Base-by-base conservation (phyloP, 2,329 filamentous ascomycete species). In the Scleromitrula shiraiana region DNA sequence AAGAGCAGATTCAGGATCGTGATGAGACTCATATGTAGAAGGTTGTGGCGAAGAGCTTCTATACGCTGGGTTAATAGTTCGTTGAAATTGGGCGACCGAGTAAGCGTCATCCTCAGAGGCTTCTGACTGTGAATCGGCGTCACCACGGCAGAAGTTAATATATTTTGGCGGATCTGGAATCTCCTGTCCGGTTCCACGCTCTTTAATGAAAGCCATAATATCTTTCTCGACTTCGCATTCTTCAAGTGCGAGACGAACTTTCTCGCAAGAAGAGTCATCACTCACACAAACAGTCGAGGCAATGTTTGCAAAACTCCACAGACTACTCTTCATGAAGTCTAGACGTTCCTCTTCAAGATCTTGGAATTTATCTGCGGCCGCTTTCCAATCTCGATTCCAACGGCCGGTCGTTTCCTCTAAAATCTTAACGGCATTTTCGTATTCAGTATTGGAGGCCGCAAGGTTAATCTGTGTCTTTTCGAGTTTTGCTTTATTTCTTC, bases 381-480 rank as follows among this genome's bases (percentile, higher is more conserved):
- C 82, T 68, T 97, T 98, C 93, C 93, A 98, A 65, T 98, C 93
- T 60, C 91, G 79, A 64, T 98, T 98, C 93, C 93, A 98, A 46
- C 91, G 78, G 4, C 81, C 85, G 0, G 93, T 98, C 0, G 93
- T 98, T 58, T 97, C 93, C 63, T 98, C 91, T 5, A 98, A 76
- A 1, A 87, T 76, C 67, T 97, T 97, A 51, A 98, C 85, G 0
- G 93, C 89, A 43, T 80, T 80, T 66, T 98, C 91, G 64, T 98
- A 98, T 60, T 97, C 93, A 37, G 81, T 83, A 68, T 94, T 97
- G 52, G 90, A 90, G 7, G 83, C 82, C 0, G 90, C 90, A 50
- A 98, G 77, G 61, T 90, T 94, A 59, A 96, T 93, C 65, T 98
- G 93, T 1, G 93, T 97, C 76, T 98, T 98, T 67, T 98, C 93